Base-by-base conservation (phyloP, 208 protist genomes). In the Trypanosoma grayi region DNA sequence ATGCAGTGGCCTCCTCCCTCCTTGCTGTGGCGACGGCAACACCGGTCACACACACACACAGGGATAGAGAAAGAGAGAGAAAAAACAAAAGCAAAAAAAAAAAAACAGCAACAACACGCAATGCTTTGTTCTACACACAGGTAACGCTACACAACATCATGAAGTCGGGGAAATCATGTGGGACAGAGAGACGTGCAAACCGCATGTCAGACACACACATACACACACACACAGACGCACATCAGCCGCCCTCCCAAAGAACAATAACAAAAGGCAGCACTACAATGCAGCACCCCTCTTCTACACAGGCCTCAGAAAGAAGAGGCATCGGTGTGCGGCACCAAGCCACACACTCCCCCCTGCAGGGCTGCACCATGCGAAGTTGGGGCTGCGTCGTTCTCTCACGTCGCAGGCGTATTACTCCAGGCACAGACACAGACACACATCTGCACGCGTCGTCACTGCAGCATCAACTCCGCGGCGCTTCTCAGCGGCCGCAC, bases 51-150 rank as follows among this genome's bases (percentile, higher is more conserved):
- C 11, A 39, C 11, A 39, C 11, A 39, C 11, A 39, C 11, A 39
- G 7, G 11, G 7, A 39, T 39, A 39, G 7, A 39, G 34, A 39
- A 14, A 39, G 34, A 39, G 7, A 39, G 34, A 39, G 7, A 39
- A 11, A 39, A 7, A 39, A 39, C 11, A 7, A 34, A 47, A 60
- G n/a, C 33, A 36, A 28, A 60, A 50, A 39, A 48, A 60, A 60
- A 48, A 48, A n/a, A n/a, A n/a, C n/a, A n/a, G n/a, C n/a, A n/a
- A n/a, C n/a, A n/a, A n/a, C n/a, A n/a, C n/a, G n/a, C n/a, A n/a
- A n/a, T n/a, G n/a, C n/a, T n/a, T n/a, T n/a, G n/a, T n/a, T n/a
- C n/a, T n/a, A n/a, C n/a, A n/a, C n/a, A n/a, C n/a, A n/a, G n/a
- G n/a, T n/a, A n/a, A n/a, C n/a, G n/a, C n/a, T n/a, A n/a, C n/a